Base-by-base conservation (phyloP, 345 rosid species). In the Eucalyptus regnans region DNA sequence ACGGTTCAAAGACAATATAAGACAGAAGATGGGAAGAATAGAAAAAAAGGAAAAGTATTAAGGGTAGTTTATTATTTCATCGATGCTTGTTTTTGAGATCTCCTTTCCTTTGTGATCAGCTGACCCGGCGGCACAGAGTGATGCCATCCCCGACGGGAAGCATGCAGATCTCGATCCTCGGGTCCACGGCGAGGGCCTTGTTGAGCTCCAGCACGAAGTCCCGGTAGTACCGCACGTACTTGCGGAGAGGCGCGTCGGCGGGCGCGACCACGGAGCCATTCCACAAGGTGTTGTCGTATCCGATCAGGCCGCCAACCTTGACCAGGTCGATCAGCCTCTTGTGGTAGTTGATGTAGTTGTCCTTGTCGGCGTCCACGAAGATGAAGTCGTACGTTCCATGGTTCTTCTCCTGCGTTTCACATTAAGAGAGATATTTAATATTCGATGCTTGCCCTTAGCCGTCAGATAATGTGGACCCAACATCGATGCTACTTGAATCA, bases 251-350 rank as follows among this genome's bases (percentile, higher is more conserved):
- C 2, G 97, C 99, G 86, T 97, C 99, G 6, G 98, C 91, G 12
- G 99, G 95, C 9, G 97, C 98, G 29, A 94, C 99, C 80, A 97
- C 99, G 4, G 99, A 96, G 14, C 99, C 99, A 50, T 96, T 96
- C 99, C 99, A 97, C 29, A 98, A 91, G 92, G 99, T 97, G 95
- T 98, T 97, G 95, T 98, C 99, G 91, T 98, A 98, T 56, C 99
- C 99, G 84, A 98, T 96, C 87, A 98, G 86, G 9, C 99, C 99
- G 4, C 99, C 99, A 14, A 98, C 94, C 88, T 96, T 97, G 76
- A 96, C 97, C 87, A 98, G 90, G 5, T 97, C 99, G 12, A 97
- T 93, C 93, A 97, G 64, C 88, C 98, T 94, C 92, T 96, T 94
- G 92, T 97, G 99, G 92, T 97, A 96, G 94, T 97, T 97, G 12